A percentile compares a stretch with the other conserved stretches of the same genome.
Conservation (phyloP, 2,329 filamentous ascomycete genomes). For the Cladorrhinum sp. region DNA sequence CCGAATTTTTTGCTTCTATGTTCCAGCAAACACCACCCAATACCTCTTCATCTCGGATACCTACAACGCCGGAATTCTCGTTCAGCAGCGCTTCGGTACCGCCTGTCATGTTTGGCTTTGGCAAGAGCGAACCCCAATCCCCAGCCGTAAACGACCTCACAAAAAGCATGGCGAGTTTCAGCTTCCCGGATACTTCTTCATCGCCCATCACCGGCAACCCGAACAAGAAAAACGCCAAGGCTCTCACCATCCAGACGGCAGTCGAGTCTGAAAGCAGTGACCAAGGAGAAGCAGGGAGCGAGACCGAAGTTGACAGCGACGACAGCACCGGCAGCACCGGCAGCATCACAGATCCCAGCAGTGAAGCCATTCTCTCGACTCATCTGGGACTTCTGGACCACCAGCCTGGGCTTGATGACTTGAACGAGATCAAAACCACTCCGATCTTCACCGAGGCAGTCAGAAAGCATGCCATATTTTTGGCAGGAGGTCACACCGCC, state of each 20-base stretch:
- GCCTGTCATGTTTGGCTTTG: background rate
- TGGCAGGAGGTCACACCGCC: background rate
- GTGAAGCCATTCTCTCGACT: background rate
- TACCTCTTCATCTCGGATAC: background rate
- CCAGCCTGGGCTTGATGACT: conserved; percentile 22
- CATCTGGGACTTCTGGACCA: conserved; percentile 25
- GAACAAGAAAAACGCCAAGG: background rate
- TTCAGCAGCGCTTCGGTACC: too few species aligned
- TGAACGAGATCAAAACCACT: conserved; percentile 31
- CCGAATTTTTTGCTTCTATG: background rate
- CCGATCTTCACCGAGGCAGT: conserved; percentile 34
- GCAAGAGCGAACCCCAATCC: background rate
- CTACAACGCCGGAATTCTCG: too few species aligned
- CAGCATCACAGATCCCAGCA: background rate
- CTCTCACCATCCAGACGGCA: background rate
- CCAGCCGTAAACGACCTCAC: background rate
- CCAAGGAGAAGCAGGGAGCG: background rate
- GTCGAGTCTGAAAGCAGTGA: background rate
- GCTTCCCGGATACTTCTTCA: background rate
- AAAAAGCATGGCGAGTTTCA: background rate
- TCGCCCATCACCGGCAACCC: background rate
- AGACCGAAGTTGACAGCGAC: background rate
- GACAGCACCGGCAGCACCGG: background rate
- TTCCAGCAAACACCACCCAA: background rate
- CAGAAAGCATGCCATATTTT: conserved; percentile 17